Conservation (phyloP, 2,329 filamentous ascomycete species). For the Ceratocystis destructans region DNA sequence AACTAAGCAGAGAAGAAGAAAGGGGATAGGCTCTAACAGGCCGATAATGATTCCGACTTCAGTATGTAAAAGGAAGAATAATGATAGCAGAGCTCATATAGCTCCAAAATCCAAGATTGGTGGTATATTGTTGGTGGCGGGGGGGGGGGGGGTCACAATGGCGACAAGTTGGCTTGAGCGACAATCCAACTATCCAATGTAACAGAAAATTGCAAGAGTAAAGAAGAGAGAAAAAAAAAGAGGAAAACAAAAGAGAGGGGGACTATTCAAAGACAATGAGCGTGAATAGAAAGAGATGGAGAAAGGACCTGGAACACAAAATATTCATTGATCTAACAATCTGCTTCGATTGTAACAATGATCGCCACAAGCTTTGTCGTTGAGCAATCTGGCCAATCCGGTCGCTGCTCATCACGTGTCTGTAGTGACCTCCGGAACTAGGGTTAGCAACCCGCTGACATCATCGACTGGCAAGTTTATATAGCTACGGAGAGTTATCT, state of each 20-base stretch:
- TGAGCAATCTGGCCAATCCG: slow-evolving; percentile 4
- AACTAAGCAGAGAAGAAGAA: not conserved
- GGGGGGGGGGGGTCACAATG: not conserved
- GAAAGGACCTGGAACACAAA: not conserved
- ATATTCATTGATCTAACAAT: not conserved
- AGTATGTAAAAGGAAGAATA: not conserved
- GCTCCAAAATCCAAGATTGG: not conserved
- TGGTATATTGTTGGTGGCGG: not conserved
- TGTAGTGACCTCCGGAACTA: not conserved
- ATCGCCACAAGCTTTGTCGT: slow-evolving; percentile 2
- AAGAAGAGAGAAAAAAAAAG: not conserved
- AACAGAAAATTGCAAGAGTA: not conserved
- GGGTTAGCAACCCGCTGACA: not conserved
- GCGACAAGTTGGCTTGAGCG: not conserved
- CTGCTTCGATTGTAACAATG: not conserved
- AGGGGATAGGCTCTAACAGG: not conserved
- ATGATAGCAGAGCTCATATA: not conserved
- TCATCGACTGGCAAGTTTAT: not conserved
- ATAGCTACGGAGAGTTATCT: not conserved
- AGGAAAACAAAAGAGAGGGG: not conserved
- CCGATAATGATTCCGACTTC: not conserved
- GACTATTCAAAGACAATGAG: slow-evolving; percentile 6
- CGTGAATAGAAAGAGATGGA: slow-evolving; percentile 1
- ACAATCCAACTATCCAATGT: not conserved
- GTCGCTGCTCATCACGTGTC: not conserved